Base-by-base conservation (phyloP, 306 rosid genomes). In the Ammopiptanthus mongolicus region DNA sequence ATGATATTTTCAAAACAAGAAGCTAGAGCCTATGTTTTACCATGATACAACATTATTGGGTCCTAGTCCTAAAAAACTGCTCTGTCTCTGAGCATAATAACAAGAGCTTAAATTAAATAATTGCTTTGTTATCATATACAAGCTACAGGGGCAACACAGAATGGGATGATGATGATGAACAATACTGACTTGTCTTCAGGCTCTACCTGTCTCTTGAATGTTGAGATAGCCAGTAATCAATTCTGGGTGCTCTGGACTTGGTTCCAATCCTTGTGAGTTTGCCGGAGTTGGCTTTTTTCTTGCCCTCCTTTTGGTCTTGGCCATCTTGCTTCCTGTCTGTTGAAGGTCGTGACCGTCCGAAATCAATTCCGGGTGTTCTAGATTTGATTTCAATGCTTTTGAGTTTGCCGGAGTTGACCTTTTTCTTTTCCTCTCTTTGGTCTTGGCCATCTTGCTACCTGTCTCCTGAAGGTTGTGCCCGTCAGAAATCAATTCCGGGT, bases 291-390 rank as follows among this genome's bases (percentile, higher is more conserved):
- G 0, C 36, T 31, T 31, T 13, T 44, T 44, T 44, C 13, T 14
- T 44, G 50, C 3, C 62, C 28, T 78, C 33, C 69, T 86, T 68
- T 82, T 83, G 50, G 57, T 61, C 79, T 65, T 63, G 31, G 79
- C 73, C 86, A 83, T 18, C 83, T 84, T 93, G 92, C 93, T 91
- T n/a, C 90, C 96, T 41, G 98, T 11, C 47, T 3, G 17, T 17
- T 13, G 50, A 13, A 44, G 50, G 6, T 14, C 13, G 17, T 0
- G 15, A 12, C 50, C 5, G 50, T 44, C 11, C 3, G 50, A 11
- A 44, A 44, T 44, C 15, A 12, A 44, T 44, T 44, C 36, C 5
- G 36, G 36, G 36, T 31, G 36, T 31, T 31, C 36, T 31, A 4
- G 36, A 4, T 31, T 31, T 31, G 36, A 6, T 31, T 31, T 4